These are phyloP conservation scores for Apiotrichum sp. DNA, from an alignment of 1,284 basidiomycete species.

Conservation along the genomic window DNA sequence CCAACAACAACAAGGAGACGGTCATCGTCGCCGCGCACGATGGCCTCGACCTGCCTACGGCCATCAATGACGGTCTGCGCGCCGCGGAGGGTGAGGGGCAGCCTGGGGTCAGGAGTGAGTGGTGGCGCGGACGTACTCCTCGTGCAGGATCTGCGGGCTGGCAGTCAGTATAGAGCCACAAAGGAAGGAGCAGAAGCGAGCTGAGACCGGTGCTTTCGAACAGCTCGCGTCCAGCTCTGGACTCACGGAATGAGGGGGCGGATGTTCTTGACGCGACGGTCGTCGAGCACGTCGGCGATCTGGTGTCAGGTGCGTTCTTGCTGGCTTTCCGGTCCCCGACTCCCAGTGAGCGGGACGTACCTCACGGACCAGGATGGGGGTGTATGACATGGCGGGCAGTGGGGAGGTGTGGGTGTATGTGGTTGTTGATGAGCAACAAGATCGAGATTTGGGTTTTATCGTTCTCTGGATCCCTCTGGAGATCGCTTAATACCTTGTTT, in stretches of 20 bases:
- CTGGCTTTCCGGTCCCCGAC: no score
- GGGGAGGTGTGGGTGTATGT: neutral
- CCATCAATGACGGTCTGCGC: conserved; percentile 67
- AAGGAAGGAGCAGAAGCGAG: neutral
- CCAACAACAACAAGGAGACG: conserved; percentile 81
- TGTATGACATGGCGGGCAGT: conserved; percentile 1
- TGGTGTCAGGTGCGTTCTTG: conserved; percentile 11
- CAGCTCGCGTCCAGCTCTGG: no score
- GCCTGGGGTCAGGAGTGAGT: conserved; percentile 17
- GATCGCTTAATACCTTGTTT: no score
- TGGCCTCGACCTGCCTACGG: conserved; percentile 67
- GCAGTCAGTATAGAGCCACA: conserved; percentile 6
- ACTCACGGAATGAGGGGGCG: conserved; percentile 72
- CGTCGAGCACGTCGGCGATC: conserved; percentile 74
- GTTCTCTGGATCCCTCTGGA: no score
- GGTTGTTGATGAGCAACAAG: no score
- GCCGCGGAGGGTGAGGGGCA: conserved; percentile 43
- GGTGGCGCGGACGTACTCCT: conserved; percentile 54
- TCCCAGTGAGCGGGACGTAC: neutral
- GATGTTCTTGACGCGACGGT: conserved; percentile 75
- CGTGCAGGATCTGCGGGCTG: conserved; percentile 77
- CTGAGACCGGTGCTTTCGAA: neutral
- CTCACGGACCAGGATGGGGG: conserved; percentile 1
- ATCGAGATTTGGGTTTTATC: no score
- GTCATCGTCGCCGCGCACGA: conserved; percentile 79